These are phyloP conservation scores for Mimosa bimucronata DNA, from an alignment of 306 rosid species.

Conservation along the genomic window DNA sequence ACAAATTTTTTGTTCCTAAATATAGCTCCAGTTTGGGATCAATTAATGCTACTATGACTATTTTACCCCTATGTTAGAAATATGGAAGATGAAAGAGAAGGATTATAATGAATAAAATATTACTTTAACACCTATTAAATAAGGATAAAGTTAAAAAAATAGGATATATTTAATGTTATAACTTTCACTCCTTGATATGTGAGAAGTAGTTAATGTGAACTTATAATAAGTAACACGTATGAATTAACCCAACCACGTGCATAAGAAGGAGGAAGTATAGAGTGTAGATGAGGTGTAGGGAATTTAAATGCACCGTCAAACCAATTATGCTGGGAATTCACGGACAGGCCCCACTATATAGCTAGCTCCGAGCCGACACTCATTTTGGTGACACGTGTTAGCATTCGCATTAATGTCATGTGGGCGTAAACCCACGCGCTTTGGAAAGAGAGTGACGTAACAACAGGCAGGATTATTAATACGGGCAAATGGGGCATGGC, in stretches of 20 bases:
- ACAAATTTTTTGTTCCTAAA: too few species aligned
- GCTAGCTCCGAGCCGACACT: not conserved
- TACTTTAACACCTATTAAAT: too few species aligned
- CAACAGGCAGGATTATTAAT: not conserved
- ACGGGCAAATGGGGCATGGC: not conserved
- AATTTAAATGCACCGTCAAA: slow-evolving; percentile 31
- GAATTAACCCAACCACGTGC: not conserved
- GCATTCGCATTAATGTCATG: slow-evolving; percentile 8
- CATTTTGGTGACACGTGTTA: slow-evolving; percentile 26
- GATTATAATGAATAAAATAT: too few species aligned
- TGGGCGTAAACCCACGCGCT: slow-evolving; percentile 22
- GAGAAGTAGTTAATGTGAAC: too few species aligned
- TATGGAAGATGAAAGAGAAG: too few species aligned
- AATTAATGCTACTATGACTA: too few species aligned
- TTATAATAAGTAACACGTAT: too few species aligned
- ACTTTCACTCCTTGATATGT: too few species aligned
- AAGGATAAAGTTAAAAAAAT: too few species aligned
- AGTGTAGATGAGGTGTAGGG: slow-evolving; percentile 10
- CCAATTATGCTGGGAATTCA: slow-evolving; percentile 61
- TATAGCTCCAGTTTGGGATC: too few species aligned
- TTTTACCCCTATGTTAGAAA: too few species aligned
- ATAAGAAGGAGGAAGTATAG: not conserved
- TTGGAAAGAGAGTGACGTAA: not conserved
- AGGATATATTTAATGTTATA: too few species aligned
- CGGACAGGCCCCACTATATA: slow-evolving; percentile 60